These are phyloP conservation scores for Podospora comata DNA, from an alignment of 495 filamentous ascomycete genomes.

Conservation along the genomic window DNA sequence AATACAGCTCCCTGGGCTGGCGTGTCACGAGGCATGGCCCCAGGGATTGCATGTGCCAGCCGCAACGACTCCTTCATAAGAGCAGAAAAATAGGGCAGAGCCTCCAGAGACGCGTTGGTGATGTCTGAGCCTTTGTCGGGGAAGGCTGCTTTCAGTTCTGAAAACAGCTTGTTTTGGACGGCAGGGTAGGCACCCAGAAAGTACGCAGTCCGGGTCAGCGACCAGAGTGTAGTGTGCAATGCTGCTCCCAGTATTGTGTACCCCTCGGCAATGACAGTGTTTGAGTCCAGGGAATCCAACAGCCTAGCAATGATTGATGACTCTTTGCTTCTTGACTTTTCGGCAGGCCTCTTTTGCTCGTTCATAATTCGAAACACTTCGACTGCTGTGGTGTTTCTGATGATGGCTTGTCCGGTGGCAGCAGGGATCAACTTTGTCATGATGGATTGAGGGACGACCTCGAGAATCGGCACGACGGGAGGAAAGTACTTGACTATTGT, in stretches of 20 bases:
- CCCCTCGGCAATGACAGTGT: neutral
- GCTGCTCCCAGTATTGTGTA: neutral
- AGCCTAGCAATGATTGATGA: neutral
- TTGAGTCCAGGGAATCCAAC: neutral
- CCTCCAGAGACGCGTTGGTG: neutral
- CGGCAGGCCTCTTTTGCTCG: too few species aligned
- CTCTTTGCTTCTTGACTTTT: neutral
- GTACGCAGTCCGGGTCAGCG: neutral
- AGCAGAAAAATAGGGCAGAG: neutral
- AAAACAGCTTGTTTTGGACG: neutral
- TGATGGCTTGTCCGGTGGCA: neutral
- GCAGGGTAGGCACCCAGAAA: neutral
- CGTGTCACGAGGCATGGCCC: neutral
- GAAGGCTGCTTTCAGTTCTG: neutral
- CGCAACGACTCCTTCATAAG: neutral
- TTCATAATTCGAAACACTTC: neutral
- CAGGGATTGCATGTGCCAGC: neutral
- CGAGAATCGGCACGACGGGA: neutral
- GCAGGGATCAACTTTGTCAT: neutral
- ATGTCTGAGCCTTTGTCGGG: neutral
- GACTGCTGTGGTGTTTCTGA: neutral
- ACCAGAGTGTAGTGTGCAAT: constrained; percentile 5
- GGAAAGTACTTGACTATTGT: neutral
- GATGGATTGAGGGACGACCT: neutral
- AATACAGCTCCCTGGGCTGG: neutral